Evolutionary conservation across 768 basidiomycete species (phyloP).

Genomic region (Pholiota microspora): DNA sequence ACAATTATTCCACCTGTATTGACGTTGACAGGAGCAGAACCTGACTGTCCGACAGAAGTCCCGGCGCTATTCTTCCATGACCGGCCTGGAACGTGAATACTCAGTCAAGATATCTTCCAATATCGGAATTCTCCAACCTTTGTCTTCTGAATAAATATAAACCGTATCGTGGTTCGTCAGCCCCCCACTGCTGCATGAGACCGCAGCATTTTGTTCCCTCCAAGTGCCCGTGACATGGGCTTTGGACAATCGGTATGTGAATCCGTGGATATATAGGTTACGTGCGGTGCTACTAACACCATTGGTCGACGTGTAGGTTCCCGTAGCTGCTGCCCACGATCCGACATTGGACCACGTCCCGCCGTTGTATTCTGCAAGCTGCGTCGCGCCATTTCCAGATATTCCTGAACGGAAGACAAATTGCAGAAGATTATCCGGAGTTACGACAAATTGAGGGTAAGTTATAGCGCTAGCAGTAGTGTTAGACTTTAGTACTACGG

Average conservation of each 20-base stretch:
- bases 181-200: conserved; percentile 40
- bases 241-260: conserved; percentile 36
- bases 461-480: conserved; percentile 32
- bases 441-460: conserved; percentile 48
- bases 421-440: conserved; percentile 43
- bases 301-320: conserved; percentile 41
- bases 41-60: conserved; percentile 35
- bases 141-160: conserved; percentile 46
- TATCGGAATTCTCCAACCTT: conserved; percentile 26
- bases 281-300: conserved; percentile 38
- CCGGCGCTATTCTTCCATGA: conserved; percentile 46
- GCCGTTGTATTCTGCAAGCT: conserved; percentile 42
- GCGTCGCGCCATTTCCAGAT: conserved; percentile 45
- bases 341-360: conserved; percentile 44
- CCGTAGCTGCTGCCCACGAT: conserved; percentile 43
- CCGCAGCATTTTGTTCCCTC: conserved; percentile 42
- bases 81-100: conserved; percentile 27
- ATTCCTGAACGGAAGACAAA: conserved; percentile 47
- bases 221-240: conserved; percentile 46
- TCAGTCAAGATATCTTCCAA: neutral
- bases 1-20: conserved; percentile 42
- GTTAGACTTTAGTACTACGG: neutral
- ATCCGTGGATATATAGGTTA: conserved; percentile 48
- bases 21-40: conserved; percentile 39
- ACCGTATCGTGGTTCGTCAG: conserved; percentile 48